Conservation (phyloP, 164 flowering plant genomes). For the Tinospora cordifolia region DNA sequence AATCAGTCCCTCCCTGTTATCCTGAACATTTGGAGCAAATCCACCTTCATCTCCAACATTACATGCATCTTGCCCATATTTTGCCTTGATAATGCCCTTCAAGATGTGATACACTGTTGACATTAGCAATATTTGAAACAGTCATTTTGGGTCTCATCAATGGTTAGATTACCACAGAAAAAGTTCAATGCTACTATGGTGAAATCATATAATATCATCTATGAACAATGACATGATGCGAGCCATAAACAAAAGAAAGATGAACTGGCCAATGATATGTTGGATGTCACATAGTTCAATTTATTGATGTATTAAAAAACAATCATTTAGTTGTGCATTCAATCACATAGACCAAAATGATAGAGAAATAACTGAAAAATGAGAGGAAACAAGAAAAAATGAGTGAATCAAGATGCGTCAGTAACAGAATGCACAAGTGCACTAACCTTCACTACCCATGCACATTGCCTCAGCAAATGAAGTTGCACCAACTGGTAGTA, state of each 20-base stretch:
- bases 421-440: not conserved
- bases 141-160: slow-evolving; percentile 1
- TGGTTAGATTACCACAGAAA: not conserved
- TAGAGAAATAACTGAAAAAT: not conserved
- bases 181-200: not conserved
- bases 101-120: slow-evolving; percentile 73
- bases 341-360: not conserved
- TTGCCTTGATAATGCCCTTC: slow-evolving; percentile 82
- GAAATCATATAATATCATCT: not conserved
- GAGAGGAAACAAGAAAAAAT: not conserved
- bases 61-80: slow-evolving; percentile 98
- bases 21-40: slow-evolving; percentile 97
- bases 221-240: not conserved
- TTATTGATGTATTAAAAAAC: no score
- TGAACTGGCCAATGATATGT: no score
- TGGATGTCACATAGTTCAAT: no score
- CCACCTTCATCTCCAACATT: slow-evolving; percentile 99
- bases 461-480: slow-evolving; percentile 89
- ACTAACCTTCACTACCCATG: slow-evolving; percentile 95
- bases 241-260: not conserved
- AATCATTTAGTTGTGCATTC: no score
- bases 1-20: slow-evolving; percentile 87
- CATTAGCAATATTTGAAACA: slow-evolving; percentile 1
- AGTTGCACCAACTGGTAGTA: slow-evolving; percentile 82
- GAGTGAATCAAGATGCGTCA: no score